Evolutionary conservation across 2,329 filamentous ascomycete species (phyloP), one percentile per base, ranked within the genome.

Genomic region (Dactylellina haptotyla): DNA sequence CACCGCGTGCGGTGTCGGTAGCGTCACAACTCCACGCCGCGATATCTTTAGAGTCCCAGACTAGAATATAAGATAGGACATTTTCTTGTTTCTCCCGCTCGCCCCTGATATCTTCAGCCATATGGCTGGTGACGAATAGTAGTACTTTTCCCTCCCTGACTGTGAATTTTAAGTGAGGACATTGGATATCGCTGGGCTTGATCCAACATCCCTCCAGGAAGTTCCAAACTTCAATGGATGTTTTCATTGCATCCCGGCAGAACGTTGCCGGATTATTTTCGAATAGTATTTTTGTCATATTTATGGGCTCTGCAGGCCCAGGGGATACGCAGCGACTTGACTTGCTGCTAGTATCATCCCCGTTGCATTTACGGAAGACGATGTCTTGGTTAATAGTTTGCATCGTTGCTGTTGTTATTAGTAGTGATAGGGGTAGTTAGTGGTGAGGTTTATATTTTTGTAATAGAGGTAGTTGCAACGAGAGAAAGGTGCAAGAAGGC

Each of bases 11-110:
- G 2, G 10, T 32, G n/a, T 12, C 20, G 16, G 34, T 20, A 3
- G 32, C 53, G 12, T 67, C 62, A n/a, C 30, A 43, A 6, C 26
- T 18, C 63, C 63, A 67, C 9, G 63, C 56, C 4, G 23, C 63
- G 14, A 67, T 9, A 4, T 20, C 37, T 18, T 25, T 20, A 1
- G 41, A 5, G 5, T 37, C 32, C 63, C 63, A 67, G 20, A 67
- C 63, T 14, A 67, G 32, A 6, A 50, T 20, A 23, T 59, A 67
- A 1, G 63, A 43, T 3, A 41, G 63, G 14, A 43, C 25, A 3
- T 48, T 10, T 4, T 20, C 20, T 41, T 14, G 34, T 8, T 37
- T 26, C 28, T 14, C 14, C 9, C 8, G 14, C 1, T 28, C 25
- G 10, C 16, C 30, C 10, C 16, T 16, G 9, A n/a, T 12, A 5